phyloP scores from a whole-genome alignment of 2,329 filamentous ascomycete species.

The Botrytis byssoidea region DNA sequence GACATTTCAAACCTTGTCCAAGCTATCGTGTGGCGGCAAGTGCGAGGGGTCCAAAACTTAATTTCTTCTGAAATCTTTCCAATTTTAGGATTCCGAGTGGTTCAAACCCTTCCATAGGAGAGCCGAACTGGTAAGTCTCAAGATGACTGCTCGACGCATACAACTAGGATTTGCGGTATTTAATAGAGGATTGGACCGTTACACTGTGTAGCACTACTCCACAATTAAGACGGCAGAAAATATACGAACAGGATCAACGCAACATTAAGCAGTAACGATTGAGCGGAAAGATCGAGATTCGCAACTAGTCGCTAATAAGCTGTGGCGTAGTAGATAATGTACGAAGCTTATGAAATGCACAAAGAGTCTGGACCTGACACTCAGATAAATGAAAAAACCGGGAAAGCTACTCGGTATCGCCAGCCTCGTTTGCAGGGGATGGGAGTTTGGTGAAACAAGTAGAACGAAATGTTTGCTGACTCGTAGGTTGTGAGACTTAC shows the following conservation, averaged over 20 bases:
- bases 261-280: not conserved
- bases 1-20: not conserved
- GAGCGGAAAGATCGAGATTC: not conserved
- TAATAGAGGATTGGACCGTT: not conserved
- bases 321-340: constrained; percentile 9
- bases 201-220: not conserved
- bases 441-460: not conserved
- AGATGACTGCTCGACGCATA: not conserved
- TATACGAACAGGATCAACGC: not conserved
- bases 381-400: not conserved
- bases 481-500: constrained; percentile 3
- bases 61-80: not conserved
- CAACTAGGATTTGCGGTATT: constrained; percentile 3
- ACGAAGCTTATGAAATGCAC: not conserved
- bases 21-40: not conserved
- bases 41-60: not conserved
- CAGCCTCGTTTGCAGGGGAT: constrained; percentile 8
- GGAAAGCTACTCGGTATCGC: constrained; percentile 2
- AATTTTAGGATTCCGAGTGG: not conserved
- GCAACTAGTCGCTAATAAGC: not conserved
- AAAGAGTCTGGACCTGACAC: not conserved
- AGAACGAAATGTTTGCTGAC: not conserved
- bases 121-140: not conserved
- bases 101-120: too few relatives aligned
- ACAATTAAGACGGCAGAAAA: not conserved